Evolutionary conservation across 2,329 filamentous ascomycete genomes (phyloP), one percentile per base, ranked within the genome.

Genomic region (Tolypocladium capitatum): DNA sequence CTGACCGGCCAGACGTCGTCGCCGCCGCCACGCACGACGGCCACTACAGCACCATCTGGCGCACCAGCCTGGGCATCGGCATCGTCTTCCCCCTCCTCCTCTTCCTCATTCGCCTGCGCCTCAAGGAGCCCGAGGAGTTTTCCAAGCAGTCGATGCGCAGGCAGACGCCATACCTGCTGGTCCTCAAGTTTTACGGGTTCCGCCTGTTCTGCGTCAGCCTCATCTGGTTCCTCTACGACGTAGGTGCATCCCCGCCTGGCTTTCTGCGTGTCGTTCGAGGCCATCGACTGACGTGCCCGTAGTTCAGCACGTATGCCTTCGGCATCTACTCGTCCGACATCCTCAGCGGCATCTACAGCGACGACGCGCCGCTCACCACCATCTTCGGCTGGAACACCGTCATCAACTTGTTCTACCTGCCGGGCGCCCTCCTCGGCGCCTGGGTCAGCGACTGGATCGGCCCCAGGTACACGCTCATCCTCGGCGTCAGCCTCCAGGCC

Each of bases 321-420:
- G 76, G 84, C 46, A 87, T 95, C 58, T 96, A 92, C 68, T 86
- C 84, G 0, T 82, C 83, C 1, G 76, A 80, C 1, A 91, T 94
- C 57, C 68, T 94, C 0, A 63, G 69, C 35, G 81, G 78, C 50
- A 75, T 87, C 28, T 80, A 83, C 38, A 76, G 78, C 10, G 59
- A 71, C 0, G 56, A 62, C 5, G 72, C 78, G 0, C 75, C 83
- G 0, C 69, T 95, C 2, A 91, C 86, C 59, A 84, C 84, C 52
- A 69, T 81, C 11, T 90, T 95, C 51, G 90, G 88, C 36, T 95
- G 88, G 88, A 89, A 87, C 60, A 88, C 84, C 0, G 75, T 95
- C 38, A 80, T 94, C 69, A 94, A 92, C 63, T 69, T 88, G 52
- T 95, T 95, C 65, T 94, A 94, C 64, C 75, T 94, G 44, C 89